These are phyloP conservation scores for Cladosporium austrohemisphaericum DNA, from an alignment of 2,329 filamentous ascomycete genomes.

Conservation along the genomic window DNA sequence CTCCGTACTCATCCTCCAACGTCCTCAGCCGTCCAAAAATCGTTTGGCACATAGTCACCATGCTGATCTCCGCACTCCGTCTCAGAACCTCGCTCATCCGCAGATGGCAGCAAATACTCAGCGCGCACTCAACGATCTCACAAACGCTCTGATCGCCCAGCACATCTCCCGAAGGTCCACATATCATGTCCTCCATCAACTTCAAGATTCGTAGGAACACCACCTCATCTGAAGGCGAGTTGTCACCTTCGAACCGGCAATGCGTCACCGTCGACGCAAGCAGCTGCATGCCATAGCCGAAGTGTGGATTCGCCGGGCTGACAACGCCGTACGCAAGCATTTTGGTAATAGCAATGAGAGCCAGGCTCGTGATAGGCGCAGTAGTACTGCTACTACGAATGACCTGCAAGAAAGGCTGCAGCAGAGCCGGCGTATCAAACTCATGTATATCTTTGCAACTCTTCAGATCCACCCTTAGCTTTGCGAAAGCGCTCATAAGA, in stretches of 20 bases:
- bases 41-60: slow-evolving; percentile 99
- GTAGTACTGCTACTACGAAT: slow-evolving; percentile 95
- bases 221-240: slow-evolving; percentile 90
- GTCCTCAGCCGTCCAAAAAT: slow-evolving; percentile 93
- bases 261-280: slow-evolving; percentile 94
- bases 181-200: slow-evolving; percentile 98
- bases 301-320: slow-evolving; percentile 75
- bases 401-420: slow-evolving; percentile 93
- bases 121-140: slow-evolving; percentile 97
- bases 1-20: slow-evolving; percentile 67
- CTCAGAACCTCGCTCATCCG: slow-evolving; percentile 86
- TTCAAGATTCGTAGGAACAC: slow-evolving; percentile 91
- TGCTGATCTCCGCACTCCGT: slow-evolving; percentile 88
- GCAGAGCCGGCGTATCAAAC: slow-evolving; percentile 84
- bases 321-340: slow-evolving; percentile 96
- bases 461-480: slow-evolving; percentile 81
- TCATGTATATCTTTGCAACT: slow-evolving; percentile 79
- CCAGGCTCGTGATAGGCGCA: slow-evolving; percentile 91
- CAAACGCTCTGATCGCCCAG: slow-evolving; percentile 98
- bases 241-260: slow-evolving; percentile 94
- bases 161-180: slow-evolving; percentile 83
- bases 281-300: slow-evolving; percentile 88
- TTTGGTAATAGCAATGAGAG: slow-evolving; percentile 89
- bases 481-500: slow-evolving; percentile 89
- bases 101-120: slow-evolving; percentile 95